Base-by-base conservation (phyloP, 148 eudicot genomes). In the Dianthus caryophyllus region DNA sequence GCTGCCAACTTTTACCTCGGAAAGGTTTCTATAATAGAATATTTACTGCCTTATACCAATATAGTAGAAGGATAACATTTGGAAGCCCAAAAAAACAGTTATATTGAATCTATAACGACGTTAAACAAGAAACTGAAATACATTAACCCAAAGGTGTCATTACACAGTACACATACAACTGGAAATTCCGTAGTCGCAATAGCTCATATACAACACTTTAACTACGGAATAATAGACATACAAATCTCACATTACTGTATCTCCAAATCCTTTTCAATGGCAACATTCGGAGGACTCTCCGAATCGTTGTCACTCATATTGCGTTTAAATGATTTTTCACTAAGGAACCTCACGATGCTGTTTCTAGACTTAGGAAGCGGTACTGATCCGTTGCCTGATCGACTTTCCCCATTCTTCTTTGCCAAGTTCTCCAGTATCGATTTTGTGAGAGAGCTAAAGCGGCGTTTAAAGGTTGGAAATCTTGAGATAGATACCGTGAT, bases 381-480 rank as follows among this genome's bases (percentile, higher is more conserved):
- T 47, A 61, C 79, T 49, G 50, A 61, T 48, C 77, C 77, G 24
- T 51, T 68, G 31, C 43, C 66, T 20, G 67, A 51, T 24, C 31
- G 39, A 59, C 83, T 67, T 66, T 67, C 73, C 9, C 74, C 78
- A 54, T 79, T 83, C 79, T 84, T 86, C 77, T 74, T 80, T 18
- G 65, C 79, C 73, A 87, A 78, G 48, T 76, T 80, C 48, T 88
- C 92, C 24, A 82, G 64, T 50, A 94, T 77, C 51, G 48, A 55
- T 79, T 79, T 86, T 12, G 77, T 69, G 21, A 89, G 84, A 36
- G 38, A 55, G 66, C 84, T 91, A 80, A 87, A 86, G 21, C 97
- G 97, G 8, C 98, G 89, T 66, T 86, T 88, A 31, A 76, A 86
- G 48, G 97, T 94, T 27, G 97, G 98, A 69, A 80, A 94, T 74